Evolutionary conservation across 1,284 basidiomycete genomes (phyloP).

Genomic region (Moniliella sp.): DNA sequence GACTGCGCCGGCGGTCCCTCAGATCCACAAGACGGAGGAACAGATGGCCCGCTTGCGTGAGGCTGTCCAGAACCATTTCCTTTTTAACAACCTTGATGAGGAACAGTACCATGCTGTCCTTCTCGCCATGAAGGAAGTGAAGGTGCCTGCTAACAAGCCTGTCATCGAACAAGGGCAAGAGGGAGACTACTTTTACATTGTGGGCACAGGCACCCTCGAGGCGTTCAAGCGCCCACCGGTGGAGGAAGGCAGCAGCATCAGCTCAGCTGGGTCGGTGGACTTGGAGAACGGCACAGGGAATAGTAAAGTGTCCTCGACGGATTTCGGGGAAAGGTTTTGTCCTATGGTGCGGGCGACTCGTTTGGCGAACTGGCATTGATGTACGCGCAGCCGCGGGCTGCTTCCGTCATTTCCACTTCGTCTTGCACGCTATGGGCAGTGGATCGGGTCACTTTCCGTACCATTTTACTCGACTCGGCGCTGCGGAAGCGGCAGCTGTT

Average conservation of each 20-base stretch:
- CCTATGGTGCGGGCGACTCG: slow-evolving; percentile 51
- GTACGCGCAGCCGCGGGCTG: too few relatives aligned
- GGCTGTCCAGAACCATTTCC: slow-evolving; percentile 64
- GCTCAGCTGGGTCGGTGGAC: too few relatives aligned
- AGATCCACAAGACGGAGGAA: slow-evolving; percentile 47
- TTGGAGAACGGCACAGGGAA: too few relatives aligned
- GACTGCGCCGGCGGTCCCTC: slow-evolving; percentile 26
- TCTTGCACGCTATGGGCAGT: slow-evolving; percentile 65
- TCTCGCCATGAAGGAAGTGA: slow-evolving; percentile 72
- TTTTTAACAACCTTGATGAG: slow-evolving; percentile 79
- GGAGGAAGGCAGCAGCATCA: too few relatives aligned
- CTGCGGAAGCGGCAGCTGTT: too few relatives aligned
- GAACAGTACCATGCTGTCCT: slow-evolving; percentile 75
- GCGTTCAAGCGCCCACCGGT: slow-evolving; percentile 51
- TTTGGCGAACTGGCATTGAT: too few relatives aligned
- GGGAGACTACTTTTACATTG: slow-evolving; percentile 84
- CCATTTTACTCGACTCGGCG: slow-evolving; percentile 56
- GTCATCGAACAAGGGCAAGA: slow-evolving; percentile 82
- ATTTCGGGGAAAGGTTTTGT: too few relatives aligned
- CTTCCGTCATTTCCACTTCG: slow-evolving; percentile 63
- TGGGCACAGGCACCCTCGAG: slow-evolving; percentile 62
- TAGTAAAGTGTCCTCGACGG: too few relatives aligned
- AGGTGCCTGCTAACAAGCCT: slow-evolving; percentile 49
- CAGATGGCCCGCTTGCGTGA: slow-evolving; percentile 63
- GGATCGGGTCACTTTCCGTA: slow-evolving; percentile 83